A percentile compares a stretch with the other conserved stretches of the same genome.
These are phyloP conservation scores for Lasiodiplodia sp. DNA, from an alignment of 2,329 filamentous ascomycete genomes.

Conservation along the genomic window DNA sequence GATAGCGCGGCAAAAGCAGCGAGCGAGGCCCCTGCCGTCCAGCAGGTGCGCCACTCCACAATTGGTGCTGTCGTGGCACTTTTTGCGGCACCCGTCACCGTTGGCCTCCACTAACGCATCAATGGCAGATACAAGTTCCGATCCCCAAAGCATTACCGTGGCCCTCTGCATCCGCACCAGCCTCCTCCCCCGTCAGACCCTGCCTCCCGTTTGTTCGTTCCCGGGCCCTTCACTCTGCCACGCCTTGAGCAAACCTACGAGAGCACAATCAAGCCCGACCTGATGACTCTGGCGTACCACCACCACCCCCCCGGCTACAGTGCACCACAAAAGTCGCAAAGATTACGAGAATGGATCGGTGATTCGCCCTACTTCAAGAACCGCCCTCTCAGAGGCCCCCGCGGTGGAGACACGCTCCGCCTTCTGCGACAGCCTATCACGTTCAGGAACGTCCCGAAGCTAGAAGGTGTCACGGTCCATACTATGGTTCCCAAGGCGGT, in stretches of 20 bases:
- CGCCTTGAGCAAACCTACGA: constrained; percentile 91
- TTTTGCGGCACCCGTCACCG: background rate
- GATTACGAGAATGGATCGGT: constrained; percentile 85
- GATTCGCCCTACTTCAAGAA: constrained; percentile 95
- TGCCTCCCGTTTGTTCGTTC: constrained; percentile 83
- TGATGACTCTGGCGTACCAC: constrained; percentile 86
- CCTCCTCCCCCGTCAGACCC: constrained; percentile 87
- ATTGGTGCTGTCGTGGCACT: constrained; percentile 1
- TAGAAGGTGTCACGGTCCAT: constrained; percentile 83
- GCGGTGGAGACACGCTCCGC: constrained; percentile 76
- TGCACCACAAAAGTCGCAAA: constrained; percentile 64
- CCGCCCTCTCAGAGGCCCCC: constrained; percentile 81
- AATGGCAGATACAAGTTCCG: constrained; percentile 85
- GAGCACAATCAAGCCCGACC: constrained; percentile 82
- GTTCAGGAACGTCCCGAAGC: constrained; percentile 84
- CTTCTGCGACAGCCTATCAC: constrained; percentile 72
- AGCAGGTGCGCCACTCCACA: constrained; percentile 57
- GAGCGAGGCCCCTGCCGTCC: constrained; percentile 55
- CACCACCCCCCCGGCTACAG: constrained; percentile 82
- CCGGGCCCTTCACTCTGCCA: constrained; percentile 88
- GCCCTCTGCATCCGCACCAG: constrained; percentile 91
- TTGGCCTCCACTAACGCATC: background rate
- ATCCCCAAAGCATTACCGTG: constrained; percentile 92
- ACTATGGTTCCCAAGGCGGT: constrained; percentile 72
- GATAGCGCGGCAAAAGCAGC: constrained; percentile 52